Percentiles rank a stretch among this genome's conserved stretches.
phyloP scores from a whole-genome alignment of 169 alveolate genomes.

The Eimeria maxima region DNA sequence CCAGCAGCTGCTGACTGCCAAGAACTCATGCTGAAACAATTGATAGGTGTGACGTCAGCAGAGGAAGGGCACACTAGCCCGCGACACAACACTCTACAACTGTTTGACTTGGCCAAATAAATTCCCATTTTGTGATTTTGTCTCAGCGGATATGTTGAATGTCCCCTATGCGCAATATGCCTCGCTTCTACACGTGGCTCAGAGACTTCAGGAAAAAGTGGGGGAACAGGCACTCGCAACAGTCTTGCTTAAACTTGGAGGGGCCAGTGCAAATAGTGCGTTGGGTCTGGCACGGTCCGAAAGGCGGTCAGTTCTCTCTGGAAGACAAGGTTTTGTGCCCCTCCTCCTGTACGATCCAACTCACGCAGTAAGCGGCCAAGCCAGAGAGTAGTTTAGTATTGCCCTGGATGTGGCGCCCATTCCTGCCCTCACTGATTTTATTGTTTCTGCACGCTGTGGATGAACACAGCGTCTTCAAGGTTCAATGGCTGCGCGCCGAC shows the following conservation, averaged over 20 bases:
- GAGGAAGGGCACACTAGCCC: background rate
- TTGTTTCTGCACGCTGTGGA: background rate
- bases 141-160: conserved; percentile 59
- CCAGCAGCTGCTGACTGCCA: conserved; percentile 72
- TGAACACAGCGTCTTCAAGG: conserved; percentile 54
- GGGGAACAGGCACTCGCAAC: conserved; percentile 73
- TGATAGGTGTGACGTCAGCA: conserved; percentile 33
- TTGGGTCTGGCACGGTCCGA: background rate
- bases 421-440: background rate
- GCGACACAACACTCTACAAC: background rate
- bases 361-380: conserved; percentile 31
- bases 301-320: conserved; percentile 56
- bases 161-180: conserved; percentile 56
- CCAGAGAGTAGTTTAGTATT: background rate
- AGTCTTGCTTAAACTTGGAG: conserved; percentile 57
- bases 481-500: conserved; percentile 66
- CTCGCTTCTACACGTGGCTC: conserved; percentile 39
- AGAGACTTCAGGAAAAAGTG: conserved; percentile 39
- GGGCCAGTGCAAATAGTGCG: conserved; percentile 36
- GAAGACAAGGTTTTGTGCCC: conserved; percentile 63
- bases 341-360: conserved; percentile 66
- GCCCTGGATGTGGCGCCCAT: background rate
- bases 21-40: conserved; percentile 52
- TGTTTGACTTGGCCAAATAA: background rate
- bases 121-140: background rate